Evolutionary conservation across 371 early-diverging fungal species (phyloP), one percentile per base, ranked within the genome.

Genomic region (Mortierella sp.): DNA sequence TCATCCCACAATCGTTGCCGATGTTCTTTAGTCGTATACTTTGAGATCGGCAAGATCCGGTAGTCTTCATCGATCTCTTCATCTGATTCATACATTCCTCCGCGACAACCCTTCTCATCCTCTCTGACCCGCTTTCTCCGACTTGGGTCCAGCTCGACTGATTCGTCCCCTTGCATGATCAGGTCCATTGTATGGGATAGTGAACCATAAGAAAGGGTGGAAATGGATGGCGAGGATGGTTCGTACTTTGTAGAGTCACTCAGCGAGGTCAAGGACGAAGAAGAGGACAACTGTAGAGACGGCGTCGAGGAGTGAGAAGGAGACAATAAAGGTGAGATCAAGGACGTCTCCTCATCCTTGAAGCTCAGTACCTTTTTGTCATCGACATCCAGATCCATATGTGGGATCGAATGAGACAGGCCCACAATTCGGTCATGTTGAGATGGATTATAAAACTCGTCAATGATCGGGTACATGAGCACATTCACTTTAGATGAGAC

Each of bases 401-500:
- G 37, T 9, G 37, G 37, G 37, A 37, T 37, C 37, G 37, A 37
- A 37, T 37, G 37, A 9, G 37, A 37, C 9, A 37, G 37, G 37
- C 37, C 37, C 37, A 37, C 37, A 9, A 37, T 37, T 37, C 37
- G 37, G 3, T 37, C 37, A 37, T 37, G 37, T 37, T 37, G 37
- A 37, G 37, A 37, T 21, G 79, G 68, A 46, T 65, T 86, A 76
- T 90, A 89, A 80, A 84, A 90, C 70, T 91, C 81, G 64, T 95
- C 94, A 60, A 84, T 83, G 80, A 95, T 90, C 7, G 95, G 95
- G 51, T 89, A 91, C 58, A 93, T 70, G 23, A 92, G 81, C 1
- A 95, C 91, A 51, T 94, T 95, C 62, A 92, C 74, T 74, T 87
- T 90, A 11, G 92, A 88, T 23, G 94, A 94, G 46, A 95, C 87